Percentiles rank a stretch among this genome's conserved stretches.
Conservation (phyloP, 768 basidiomycete genomes). For the Pholiota molesta region DNA sequence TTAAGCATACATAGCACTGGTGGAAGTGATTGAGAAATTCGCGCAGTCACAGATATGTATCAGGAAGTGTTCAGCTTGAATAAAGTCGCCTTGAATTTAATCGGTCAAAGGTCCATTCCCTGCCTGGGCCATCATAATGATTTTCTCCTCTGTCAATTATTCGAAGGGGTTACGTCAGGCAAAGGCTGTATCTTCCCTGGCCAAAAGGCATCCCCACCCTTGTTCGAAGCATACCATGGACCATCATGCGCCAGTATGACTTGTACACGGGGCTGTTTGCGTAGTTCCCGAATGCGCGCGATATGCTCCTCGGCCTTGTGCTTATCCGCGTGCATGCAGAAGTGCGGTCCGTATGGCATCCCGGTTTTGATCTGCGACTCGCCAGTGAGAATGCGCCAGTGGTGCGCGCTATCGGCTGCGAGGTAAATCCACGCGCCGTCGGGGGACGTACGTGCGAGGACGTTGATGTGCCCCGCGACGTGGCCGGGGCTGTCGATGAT, state of each 20-base stretch:
- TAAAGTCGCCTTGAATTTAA: too few species aligned
- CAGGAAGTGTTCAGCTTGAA: too few species aligned
- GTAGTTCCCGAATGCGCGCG: conserved; percentile 39
- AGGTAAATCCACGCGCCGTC: conserved; percentile 59
- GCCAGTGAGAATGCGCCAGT: conserved; percentile 51
- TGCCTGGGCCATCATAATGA: too few species aligned
- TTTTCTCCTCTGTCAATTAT: background rate
- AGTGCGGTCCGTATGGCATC: conserved; percentile 24
- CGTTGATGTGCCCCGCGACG: conserved; percentile 54
- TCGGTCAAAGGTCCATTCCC: too few species aligned
- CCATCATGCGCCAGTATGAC: conserved; percentile 58
- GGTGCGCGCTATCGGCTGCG: conserved; percentile 59
- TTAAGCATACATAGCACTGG: too few species aligned
- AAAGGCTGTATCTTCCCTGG: conserved; percentile 14
- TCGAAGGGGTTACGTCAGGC: background rate
- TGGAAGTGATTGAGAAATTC: too few species aligned
- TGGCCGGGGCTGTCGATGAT: conserved; percentile 63
- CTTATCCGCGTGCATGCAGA: conserved; percentile 47
- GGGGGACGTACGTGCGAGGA: conserved; percentile 55
- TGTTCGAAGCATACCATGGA: conserved; percentile 52
- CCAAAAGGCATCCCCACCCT: conserved; percentile 37
- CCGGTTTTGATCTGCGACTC: conserved; percentile 34
- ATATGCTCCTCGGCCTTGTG: conserved; percentile 47
- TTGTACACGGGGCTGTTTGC: conserved; percentile 38
- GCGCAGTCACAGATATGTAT: too few species aligned